Base-by-base conservation (phyloP, 148 eudicot species). In the Beta vulgaris region DNA sequence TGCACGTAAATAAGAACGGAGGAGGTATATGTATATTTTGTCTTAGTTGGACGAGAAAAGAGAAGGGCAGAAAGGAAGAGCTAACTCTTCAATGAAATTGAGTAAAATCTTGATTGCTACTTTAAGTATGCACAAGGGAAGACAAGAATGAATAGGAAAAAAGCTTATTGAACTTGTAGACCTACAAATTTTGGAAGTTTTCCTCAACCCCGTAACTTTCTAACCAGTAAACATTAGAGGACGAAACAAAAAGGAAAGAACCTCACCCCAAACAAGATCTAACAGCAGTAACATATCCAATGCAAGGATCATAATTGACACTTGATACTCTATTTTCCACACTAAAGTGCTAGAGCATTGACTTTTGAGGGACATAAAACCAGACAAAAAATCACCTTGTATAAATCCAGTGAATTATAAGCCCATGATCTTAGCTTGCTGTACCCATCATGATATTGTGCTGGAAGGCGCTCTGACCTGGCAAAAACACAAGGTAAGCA, bases 371-470 rank as follows among this genome's bases (percentile, higher is more conserved):
- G 31, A 64, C 67, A 58, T 53, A 76, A 77, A 36, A 55, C 32
- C 37, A 74, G 16, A 64, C 3, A 39, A 25, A 37, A 42, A 65
- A 68, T 13, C 81, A 94, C 98, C 96, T 88, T 91, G 73, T 92
- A 95, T 60, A 88, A 85, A 87, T 95, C 97, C 46, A 95, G 81
- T 54, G 99, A 92, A 54, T 83, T 85, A 69, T 92, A 88, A 29
- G 99, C 90, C 99, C 99, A 95, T 62, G 99, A 86, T 78, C 99
- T 84, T 31, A 95, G 89, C 81, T 95, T 89, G 88, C 93, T 78
- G 67, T 90, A 95, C 71, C 97, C 99, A 71, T 92, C 99, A 43
- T 88, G 90, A 82, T 90, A 92, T 76, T 86, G 90, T 70, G 86
- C 86, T 62, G 99, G 93, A 63, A 88, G 82, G 85, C 84, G 83